Evolutionary conservation across 495 filamentous ascomycete species (phyloP).

Genomic region (Chaetomium fimeti): DNA sequence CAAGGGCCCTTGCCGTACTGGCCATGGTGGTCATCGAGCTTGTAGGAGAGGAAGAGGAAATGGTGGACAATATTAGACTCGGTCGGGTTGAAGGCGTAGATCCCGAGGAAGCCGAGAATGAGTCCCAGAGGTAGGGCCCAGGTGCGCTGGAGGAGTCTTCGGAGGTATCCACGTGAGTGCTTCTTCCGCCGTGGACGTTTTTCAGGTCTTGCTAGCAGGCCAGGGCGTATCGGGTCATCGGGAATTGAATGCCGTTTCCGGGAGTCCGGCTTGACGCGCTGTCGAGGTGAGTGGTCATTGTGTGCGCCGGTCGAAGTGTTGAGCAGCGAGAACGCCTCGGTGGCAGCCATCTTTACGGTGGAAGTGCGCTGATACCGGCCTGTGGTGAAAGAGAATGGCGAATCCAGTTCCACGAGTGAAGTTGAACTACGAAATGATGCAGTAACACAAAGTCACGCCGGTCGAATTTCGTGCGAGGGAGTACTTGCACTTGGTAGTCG

Average conservation of each 20-base stretch:
- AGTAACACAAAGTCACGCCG: not conserved
- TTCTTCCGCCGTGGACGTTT: not conserved
- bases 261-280: not conserved
- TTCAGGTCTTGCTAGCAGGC: not conserved
- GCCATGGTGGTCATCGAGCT: slow-evolving; percentile 45
- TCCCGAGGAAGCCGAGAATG: slow-evolving; percentile 57
- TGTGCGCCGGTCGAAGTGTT: not conserved
- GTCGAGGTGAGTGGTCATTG: not conserved
- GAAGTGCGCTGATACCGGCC: not conserved
- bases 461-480: no score
- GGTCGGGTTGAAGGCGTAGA: slow-evolving; percentile 77
- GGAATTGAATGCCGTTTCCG: not conserved
- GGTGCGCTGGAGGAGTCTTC: slow-evolving; percentile 49
- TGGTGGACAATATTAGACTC: slow-evolving; percentile 76
- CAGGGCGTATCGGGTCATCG: not conserved
- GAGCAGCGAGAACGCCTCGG: not conserved
- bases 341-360: not conserved
- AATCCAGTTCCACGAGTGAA: not conserved
- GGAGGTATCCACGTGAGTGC: not conserved
- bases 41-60: slow-evolving; percentile 93
- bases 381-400: not conserved
- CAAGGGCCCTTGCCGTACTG: slow-evolving; percentile 81
- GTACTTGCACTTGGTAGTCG: no score
- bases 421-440: not conserved
- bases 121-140: slow-evolving; percentile 78